Conservation (phyloP, 805 yeast genomes). For the Sungouiella thailandica region DNA sequence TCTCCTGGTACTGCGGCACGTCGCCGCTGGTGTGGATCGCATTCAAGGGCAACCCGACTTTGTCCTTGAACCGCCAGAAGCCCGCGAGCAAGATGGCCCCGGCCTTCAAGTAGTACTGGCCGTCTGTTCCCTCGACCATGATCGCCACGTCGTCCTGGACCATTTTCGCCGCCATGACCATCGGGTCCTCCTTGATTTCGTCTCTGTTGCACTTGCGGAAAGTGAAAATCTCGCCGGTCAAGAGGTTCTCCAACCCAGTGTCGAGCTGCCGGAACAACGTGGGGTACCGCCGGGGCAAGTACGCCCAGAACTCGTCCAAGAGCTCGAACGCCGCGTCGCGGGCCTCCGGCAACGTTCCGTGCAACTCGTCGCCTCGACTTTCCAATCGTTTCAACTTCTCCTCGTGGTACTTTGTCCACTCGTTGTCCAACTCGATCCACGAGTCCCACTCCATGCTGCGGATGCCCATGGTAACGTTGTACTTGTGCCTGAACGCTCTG, state of each 20-base stretch:
- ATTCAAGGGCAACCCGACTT: constrained; percentile 48
- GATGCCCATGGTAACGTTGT: constrained; percentile 66
- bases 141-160: constrained; percentile 66
- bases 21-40: constrained; percentile 63
- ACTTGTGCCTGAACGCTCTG: constrained; percentile 62
- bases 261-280: constrained; percentile 41
- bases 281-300: constrained; percentile 57
- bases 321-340: constrained; percentile 52
- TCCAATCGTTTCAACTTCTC: constrained; percentile 47
- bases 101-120: constrained; percentile 51
- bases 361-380: constrained; percentile 42
- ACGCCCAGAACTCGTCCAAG: constrained; percentile 47
- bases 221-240: constrained; percentile 48
- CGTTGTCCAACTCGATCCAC: constrained; percentile 68
- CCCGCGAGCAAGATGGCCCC: constrained; percentile 66
- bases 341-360: constrained; percentile 49
- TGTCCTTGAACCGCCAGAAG: constrained; percentile 65
- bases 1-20: constrained; percentile 59
- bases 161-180: constrained; percentile 51
- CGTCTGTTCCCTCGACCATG: constrained; percentile 56
- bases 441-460: constrained; percentile 54
- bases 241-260: constrained; percentile 45
- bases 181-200: constrained; percentile 43
- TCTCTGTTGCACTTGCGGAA: constrained; percentile 15
- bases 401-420: constrained; percentile 54